phyloP scores from a whole-genome alignment of 169 alveolate genomes.

The Eimeria maxima region DNA sequence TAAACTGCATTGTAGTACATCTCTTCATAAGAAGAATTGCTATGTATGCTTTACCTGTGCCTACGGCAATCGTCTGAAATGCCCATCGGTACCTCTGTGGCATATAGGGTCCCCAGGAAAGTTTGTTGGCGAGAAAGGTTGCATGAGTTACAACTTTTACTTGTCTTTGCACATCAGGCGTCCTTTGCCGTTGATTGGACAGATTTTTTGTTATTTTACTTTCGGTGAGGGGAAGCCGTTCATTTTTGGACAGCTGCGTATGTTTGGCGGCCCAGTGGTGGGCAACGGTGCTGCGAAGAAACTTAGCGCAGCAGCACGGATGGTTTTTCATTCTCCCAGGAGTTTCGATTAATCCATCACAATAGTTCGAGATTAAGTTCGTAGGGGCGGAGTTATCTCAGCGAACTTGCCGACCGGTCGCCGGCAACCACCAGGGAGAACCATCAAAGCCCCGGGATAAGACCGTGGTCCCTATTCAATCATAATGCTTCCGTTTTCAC shows the following conservation, averaged over 20 bases:
- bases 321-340: neutral
- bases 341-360: too few relatives aligned
- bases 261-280: neutral
- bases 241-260: neutral
- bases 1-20: neutral
- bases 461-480: neutral
- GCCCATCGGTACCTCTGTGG: neutral
- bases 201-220: too few relatives aligned
- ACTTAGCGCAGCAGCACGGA: neutral
- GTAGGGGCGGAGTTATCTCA: neutral
- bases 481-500: constrained; percentile 52
- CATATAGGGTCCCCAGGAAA: neutral
- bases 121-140: neutral
- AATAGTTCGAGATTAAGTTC: neutral
- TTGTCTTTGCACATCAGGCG: neutral
- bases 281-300: neutral
- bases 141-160: neutral
- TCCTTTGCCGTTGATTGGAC: neutral
- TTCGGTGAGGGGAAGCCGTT: neutral
- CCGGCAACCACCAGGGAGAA: constrained; percentile 12
- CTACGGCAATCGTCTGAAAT: neutral
- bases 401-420: neutral
- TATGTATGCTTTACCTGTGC: neutral
- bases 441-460: neutral
- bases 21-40: neutral